Percentiles rank a stretch among this genome's conserved stretches.
These are phyloP conservation scores for Hyphochytrium catenoides DNA, from an alignment of 352 stramenopile species.

Conservation along the genomic window DNA sequence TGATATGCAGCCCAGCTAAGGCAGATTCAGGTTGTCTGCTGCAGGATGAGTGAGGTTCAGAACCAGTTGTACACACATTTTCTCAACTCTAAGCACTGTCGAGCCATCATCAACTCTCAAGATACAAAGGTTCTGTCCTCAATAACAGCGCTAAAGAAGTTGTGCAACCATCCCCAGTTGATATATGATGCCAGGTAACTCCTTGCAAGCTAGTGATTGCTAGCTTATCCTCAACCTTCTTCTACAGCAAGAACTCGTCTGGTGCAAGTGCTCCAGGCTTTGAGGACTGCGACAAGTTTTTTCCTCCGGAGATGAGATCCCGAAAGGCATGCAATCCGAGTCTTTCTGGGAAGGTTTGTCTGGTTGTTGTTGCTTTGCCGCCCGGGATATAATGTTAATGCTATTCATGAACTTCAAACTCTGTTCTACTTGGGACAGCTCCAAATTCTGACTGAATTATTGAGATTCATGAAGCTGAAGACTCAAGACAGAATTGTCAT, in stretches of 20 bases:
- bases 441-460: slow-evolving; percentile 81
- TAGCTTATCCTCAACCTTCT: no score
- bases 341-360: slow-evolving; percentile 52
- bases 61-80: slow-evolving; percentile 89
- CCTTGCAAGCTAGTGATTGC: slow-evolving; percentile 45
- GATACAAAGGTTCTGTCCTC: slow-evolving; percentile 61
- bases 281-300: slow-evolving; percentile 36
- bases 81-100: slow-evolving; percentile 75
- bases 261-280: slow-evolving; percentile 52
- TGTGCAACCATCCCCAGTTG: slow-evolving; percentile 91
- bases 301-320: slow-evolving; percentile 15
- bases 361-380: background rate
- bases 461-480: slow-evolving; percentile 80
- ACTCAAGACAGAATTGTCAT: slow-evolving; percentile 94
- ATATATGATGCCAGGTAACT: slow-evolving; percentile 54
- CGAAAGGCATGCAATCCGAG: slow-evolving; percentile 55
- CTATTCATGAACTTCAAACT: no score
- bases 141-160: slow-evolving; percentile 80
- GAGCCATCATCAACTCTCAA: slow-evolving; percentile 83
- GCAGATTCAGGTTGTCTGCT: slow-evolving; percentile 97
- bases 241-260: no score
- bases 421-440: slow-evolving; percentile 61
- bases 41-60: slow-evolving; percentile 82
- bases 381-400: slow-evolving; percentile 1
- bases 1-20: no score